These are phyloP conservation scores for Zizania latifolia DNA, from an alignment of 176 grass and related monocot species.

Conservation along the genomic window DNA sequence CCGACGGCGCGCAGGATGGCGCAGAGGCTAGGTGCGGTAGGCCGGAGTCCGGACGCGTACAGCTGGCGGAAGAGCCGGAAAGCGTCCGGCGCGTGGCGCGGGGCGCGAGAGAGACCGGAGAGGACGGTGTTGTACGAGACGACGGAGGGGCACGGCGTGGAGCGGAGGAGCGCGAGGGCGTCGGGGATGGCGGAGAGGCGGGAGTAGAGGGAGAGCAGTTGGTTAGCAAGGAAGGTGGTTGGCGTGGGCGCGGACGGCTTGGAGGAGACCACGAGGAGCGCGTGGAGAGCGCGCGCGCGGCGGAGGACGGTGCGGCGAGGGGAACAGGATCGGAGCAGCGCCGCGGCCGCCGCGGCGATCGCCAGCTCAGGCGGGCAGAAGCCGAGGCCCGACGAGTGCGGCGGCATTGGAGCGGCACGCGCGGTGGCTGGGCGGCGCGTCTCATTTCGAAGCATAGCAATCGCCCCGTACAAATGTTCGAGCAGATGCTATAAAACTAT, in stretches of 20 bases:
- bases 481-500: no score
- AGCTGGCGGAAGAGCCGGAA: constrained; percentile 45
- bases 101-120: constrained; percentile 39
- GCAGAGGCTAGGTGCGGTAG: constrained; percentile 60
- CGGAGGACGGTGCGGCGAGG: constrained; percentile 32
- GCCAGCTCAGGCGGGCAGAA: constrained; percentile 34
- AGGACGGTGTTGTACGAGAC: constrained; percentile 86
- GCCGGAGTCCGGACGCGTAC: constrained; percentile 32
- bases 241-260: constrained; percentile 18
- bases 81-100: constrained; percentile 23
- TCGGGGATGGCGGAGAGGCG: constrained; percentile 44
- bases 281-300: constrained; percentile 59
- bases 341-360: constrained; percentile 42
- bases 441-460: neutral
- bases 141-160: constrained; percentile 42
- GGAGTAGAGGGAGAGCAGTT: constrained; percentile 65
- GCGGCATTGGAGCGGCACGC: constrained; percentile 22
- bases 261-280: constrained; percentile 52
- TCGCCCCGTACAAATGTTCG: neutral
- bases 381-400: constrained; percentile 18
- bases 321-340: constrained; percentile 41
- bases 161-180: constrained; percentile 62
- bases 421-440: neutral
- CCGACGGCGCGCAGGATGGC: constrained; percentile 47
- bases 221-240: constrained; percentile 62